phyloP scores from a whole-genome alignment of 2,329 filamentous ascomycete species.

The Colletotrichum ledebouriae region DNA sequence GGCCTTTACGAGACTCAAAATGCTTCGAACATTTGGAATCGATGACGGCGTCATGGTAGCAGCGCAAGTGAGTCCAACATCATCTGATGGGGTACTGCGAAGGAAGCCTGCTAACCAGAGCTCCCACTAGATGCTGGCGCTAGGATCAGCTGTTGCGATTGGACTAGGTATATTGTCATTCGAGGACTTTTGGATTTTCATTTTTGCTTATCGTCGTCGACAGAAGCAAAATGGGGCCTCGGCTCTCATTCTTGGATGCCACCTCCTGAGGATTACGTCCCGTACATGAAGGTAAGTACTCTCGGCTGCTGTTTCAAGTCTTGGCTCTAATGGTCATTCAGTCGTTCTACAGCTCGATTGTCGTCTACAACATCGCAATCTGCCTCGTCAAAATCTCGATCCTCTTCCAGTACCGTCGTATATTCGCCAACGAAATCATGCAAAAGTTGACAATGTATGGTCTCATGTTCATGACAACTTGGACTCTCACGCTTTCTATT shows the following conservation, averaged over 20 bases:
- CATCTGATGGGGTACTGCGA: background rate
- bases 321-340: conserved; percentile 21
- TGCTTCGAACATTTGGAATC: conserved; percentile 45
- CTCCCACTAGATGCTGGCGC: conserved; percentile 34
- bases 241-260: conserved; percentile 45
- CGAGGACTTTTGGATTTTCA: background rate
- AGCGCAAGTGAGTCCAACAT: conserved; percentile 39
- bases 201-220: background rate
- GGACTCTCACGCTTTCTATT: conserved; percentile 48
- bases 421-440: conserved; percentile 50
- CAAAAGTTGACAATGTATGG: conserved; percentile 45
- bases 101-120: background rate
- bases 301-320: background rate
- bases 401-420: conserved; percentile 55
- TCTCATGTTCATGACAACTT: conserved; percentile 47
- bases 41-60: conserved; percentile 46
- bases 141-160: conserved; percentile 45
- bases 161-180: conserved; percentile 44
- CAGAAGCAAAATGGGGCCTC: conserved; percentile 46
- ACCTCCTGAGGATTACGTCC: conserved; percentile 39
- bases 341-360: conserved; percentile 51
- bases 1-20: conserved; percentile 43
- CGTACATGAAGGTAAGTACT: conserved; percentile 44
- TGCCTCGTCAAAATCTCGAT: conserved; percentile 54
- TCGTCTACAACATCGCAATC: conserved; percentile 52